Evolutionary conservation across 2,329 filamentous ascomycete genomes (phyloP).

Genomic region (Aspergillus sp.): DNA sequence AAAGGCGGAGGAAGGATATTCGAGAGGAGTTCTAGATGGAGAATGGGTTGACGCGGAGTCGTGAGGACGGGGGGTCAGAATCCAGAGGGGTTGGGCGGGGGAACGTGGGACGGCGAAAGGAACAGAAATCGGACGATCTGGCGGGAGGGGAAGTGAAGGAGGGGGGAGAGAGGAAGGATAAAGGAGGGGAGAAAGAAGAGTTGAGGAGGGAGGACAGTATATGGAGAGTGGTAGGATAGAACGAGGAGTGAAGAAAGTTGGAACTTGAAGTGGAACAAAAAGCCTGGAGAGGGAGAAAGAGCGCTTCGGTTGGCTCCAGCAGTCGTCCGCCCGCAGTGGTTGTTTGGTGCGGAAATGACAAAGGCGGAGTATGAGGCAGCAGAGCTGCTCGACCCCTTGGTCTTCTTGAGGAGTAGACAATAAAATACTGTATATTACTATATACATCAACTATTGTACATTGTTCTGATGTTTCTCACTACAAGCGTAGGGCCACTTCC

Average conservation of each 20-base stretch:
- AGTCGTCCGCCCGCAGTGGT: background rate
- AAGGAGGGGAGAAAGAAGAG: slow-evolving; percentile 27
- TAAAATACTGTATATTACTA: background rate
- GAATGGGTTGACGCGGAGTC: slow-evolving; percentile 16
- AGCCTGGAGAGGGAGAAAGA: slow-evolving; percentile 23
- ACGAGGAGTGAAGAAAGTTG: slow-evolving; percentile 27
- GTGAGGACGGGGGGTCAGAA: slow-evolving; percentile 26
- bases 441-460: background rate
- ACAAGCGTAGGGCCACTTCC: background rate
- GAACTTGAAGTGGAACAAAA: slow-evolving; percentile 22
- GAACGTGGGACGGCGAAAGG: slow-evolving; percentile 31
- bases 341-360: slow-evolving; percentile 12
- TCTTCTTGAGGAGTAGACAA: background rate
- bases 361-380: slow-evolving; percentile 11
- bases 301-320: slow-evolving; percentile 12
- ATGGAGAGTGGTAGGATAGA: slow-evolving; percentile 26
- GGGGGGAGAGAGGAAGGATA: slow-evolving; percentile 21
- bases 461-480: background rate
- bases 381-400: background rate
- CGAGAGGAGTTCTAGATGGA: slow-evolving; percentile 3
- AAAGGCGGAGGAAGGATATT: background rate
- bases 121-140: slow-evolving; percentile 19
- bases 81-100: slow-evolving; percentile 35
- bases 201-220: slow-evolving; percentile 25
- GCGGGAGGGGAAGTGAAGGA: slow-evolving; percentile 19